Conservation (phyloP, 257 asterid species). For the Catharanthus roseus region DNA sequence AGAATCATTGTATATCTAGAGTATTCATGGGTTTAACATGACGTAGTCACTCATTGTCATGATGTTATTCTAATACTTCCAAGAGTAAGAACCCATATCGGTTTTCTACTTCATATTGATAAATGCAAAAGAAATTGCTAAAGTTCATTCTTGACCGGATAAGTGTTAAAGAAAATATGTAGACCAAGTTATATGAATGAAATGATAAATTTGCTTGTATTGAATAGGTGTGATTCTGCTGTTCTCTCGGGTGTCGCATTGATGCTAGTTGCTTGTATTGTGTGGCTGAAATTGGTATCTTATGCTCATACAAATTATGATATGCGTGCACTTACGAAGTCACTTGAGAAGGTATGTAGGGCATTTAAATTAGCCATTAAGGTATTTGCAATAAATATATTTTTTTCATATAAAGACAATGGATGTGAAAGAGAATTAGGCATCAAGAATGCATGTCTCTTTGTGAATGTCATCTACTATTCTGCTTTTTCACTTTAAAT, state of each 20-base stretch:
- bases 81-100: background rate
- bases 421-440: background rate
- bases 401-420: background rate
- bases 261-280: constrained; percentile 73
- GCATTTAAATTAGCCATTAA: background rate
- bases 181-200: background rate
- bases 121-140: background rate
- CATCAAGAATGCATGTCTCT: background rate
- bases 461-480: background rate
- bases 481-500: background rate
- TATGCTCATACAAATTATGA: constrained; percentile 94
- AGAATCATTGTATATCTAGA: background rate
- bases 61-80: background rate
- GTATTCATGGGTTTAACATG: background rate
- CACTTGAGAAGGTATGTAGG: constrained; percentile 66
- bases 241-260: constrained; percentile 76
- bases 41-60: background rate
- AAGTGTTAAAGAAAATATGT: background rate
- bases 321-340: constrained; percentile 64
- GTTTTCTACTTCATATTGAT: background rate
- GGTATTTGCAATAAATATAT: background rate
- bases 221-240: constrained; percentile 89
- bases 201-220: background rate
- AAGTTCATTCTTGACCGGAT: background rate
- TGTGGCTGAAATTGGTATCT: constrained; percentile 92